These are phyloP conservation scores for Botrytis galanthina DNA, from an alignment of 2,329 filamentous ascomycete species.

Conservation along the genomic window DNA sequence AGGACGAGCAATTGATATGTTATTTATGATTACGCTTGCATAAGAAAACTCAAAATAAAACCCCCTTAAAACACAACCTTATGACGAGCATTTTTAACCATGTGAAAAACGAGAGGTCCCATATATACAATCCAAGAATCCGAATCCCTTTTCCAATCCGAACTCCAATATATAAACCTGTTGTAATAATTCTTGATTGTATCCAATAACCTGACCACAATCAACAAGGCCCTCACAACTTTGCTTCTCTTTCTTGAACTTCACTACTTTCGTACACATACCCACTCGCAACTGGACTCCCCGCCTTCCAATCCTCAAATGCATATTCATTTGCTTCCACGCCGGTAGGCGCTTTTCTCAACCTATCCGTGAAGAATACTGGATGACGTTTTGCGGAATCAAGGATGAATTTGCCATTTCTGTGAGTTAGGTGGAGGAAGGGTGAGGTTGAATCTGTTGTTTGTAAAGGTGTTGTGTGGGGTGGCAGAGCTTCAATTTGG, in stretches of 20 bases:
- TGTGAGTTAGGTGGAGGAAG: conserved; percentile 21
- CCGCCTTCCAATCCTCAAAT: conserved; percentile 29
- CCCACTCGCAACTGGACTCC: conserved; percentile 56
- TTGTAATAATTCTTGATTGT: neutral
- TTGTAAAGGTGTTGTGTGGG: conserved; percentile 26
- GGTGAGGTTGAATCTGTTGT: conserved; percentile 24
- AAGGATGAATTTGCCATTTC: conserved; percentile 22
- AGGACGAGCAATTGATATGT: neutral
- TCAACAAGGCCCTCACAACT: conserved; percentile 31
- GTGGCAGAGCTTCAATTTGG: conserved; percentile 52
- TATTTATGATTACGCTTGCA: neutral
- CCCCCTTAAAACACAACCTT: neutral
- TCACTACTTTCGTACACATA: conserved; percentile 56
- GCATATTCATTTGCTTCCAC: conserved; percentile 17
- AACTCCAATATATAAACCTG: neutral
- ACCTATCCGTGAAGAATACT: conserved; percentile 69
- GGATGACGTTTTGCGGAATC: conserved; percentile 64
- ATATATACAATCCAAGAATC: neutral
- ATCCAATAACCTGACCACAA: neutral
- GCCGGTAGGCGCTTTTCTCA: conserved; percentile 49
- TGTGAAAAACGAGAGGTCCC: neutral
- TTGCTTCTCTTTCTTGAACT: conserved; percentile 30
- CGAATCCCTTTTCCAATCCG: neutral
- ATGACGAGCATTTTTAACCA: neutral
- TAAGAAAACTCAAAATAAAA: neutral